Base-by-base conservation (phyloP, 176 grass and related monocot species). In the Saccharum officinarum region DNA sequence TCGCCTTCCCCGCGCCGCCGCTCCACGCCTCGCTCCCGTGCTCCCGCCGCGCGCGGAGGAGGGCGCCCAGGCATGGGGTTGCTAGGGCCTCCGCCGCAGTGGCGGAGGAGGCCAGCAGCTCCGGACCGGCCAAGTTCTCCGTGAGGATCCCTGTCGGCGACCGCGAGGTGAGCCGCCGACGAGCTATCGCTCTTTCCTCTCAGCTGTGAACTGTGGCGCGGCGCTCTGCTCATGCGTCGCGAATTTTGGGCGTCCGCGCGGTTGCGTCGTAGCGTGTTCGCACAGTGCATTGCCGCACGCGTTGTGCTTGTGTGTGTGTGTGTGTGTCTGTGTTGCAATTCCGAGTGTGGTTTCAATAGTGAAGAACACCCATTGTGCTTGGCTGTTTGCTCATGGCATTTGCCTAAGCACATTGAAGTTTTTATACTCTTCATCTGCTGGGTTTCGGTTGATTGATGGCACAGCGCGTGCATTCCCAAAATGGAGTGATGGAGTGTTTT, bases 131-230 rank as follows among this genome's bases (percentile, higher is more conserved):
- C 80, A 95, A 94, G 90, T 87, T 89, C 84, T 95, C 91, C 59
- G 50, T 95, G 4, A 91, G 87, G 71, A 95, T 98, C 72, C 97
- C 97, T 40, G 86, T 95, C 41, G 97, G 97, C 63, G 86, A 95
- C 79, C 92, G 97, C 76, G 75, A 92, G 75, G 96, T 95, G 84
- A 92, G 92, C 63, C 26, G 15, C 14, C 23, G 8, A 42, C 7
- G n/a, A 10, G 18, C 78, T 14, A 1, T 30, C 38, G 2, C 20
- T 4, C 6, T 10, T 26, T 71, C 16, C 6, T 3, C 6, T 3
- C 17, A 15, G 14, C 23, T 18, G 45, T 55, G 36, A 16, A 39
- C 4, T n/a, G 42, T 40, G 20, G 60, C 33, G 73, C 18, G 20
- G 25, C 22, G 38, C 64, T 61, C 10, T 60, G 30, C 18, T 78